Evolutionary conservation across 352 stramenopile genomes (phyloP).

Genomic region (Globisporangium cystogenes): DNA sequence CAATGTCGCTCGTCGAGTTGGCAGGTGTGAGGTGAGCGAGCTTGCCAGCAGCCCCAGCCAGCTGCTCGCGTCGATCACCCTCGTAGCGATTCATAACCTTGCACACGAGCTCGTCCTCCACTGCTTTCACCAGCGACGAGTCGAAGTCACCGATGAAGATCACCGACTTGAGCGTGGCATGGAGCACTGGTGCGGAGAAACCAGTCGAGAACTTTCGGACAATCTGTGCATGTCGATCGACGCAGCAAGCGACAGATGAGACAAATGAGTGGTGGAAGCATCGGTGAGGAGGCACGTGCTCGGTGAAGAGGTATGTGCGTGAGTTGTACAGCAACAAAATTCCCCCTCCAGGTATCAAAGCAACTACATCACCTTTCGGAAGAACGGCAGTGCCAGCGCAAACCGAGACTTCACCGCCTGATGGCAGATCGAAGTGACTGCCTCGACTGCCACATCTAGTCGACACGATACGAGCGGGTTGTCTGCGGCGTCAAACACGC

Average conservation of each 20-base stretch:
- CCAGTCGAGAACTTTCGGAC: constrained; percentile 36
- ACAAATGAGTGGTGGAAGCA: neutral
- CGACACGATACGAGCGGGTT: constrained; percentile 26
- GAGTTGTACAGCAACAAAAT: neutral
- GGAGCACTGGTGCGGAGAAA: constrained; percentile 45
- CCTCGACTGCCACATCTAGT: constrained; percentile 54
- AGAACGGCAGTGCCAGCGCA: constrained; percentile 47
- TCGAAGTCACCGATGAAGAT: constrained; percentile 80
- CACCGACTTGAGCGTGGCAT: constrained; percentile 60
- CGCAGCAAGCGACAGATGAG: neutral
- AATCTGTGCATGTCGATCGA: constrained; percentile 17
- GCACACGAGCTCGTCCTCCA: constrained; percentile 67
- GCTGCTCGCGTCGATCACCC: constrained; percentile 20
- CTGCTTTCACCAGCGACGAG: constrained; percentile 42
- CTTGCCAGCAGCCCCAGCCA: constrained; percentile 10
- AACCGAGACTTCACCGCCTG: constrained; percentile 75
- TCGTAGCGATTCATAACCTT: constrained; percentile 75
- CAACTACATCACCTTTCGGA: constrained; percentile 45
- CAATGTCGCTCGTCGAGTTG: constrained; percentile 19
- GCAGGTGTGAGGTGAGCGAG: constrained; percentile 7
- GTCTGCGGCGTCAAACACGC: constrained; percentile 37
- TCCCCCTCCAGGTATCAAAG: too few species aligned
- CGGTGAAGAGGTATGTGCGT: too few species aligned
- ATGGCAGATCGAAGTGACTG: constrained; percentile 66
- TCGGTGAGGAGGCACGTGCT: too few species aligned